Conservation (phyloP, 257 asterid genomes). For the Osmanthus fragrans region DNA sequence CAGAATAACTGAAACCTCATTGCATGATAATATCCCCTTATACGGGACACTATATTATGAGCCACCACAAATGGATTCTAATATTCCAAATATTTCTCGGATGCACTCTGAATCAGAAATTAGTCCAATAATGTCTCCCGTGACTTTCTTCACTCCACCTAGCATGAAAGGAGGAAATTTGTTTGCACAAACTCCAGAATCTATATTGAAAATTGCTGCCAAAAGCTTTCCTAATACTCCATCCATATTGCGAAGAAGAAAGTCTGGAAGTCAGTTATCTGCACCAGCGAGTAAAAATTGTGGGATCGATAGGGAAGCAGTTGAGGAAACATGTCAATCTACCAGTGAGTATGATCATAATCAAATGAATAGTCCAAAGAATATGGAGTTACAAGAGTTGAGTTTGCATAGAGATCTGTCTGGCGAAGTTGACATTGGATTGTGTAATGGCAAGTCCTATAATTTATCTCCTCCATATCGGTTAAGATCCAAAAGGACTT, state of each 20-base stretch:
- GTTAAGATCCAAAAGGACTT: constrained; percentile 64
- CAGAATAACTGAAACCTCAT: constrained; percentile 36
- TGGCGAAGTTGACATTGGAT: constrained; percentile 35
- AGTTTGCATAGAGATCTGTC: constrained; percentile 32
- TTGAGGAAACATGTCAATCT: constrained; percentile 32
- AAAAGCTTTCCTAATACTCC: constrained; percentile 84
- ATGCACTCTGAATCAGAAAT: constrained; percentile 27
- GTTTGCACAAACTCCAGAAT: constrained; percentile 69
- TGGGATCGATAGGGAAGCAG: constrained; percentile 15
- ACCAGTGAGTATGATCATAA: constrained; percentile 28
- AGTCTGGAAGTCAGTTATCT: constrained; percentile 32
- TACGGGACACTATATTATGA: constrained; percentile 68
- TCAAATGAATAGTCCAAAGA: constrained; percentile 32
- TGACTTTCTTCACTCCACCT: constrained; percentile 62
- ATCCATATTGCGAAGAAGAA: constrained; percentile 83
- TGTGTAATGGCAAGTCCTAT: constrained; percentile 42
- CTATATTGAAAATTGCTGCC: constrained; percentile 81
- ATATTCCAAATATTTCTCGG: constrained; percentile 16
- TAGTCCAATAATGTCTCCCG: constrained; percentile 45
- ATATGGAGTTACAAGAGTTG: constrained; percentile 33
- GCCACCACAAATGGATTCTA: constrained; percentile 57
- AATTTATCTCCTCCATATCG: constrained; percentile 92
- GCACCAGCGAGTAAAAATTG: constrained; percentile 30
- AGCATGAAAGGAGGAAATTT: constrained; percentile 46
- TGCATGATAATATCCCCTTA: constrained; percentile 38